Base-by-base conservation (phyloP, 2,329 filamentous ascomycete species). In the Mollisia scopiformis region DNA sequence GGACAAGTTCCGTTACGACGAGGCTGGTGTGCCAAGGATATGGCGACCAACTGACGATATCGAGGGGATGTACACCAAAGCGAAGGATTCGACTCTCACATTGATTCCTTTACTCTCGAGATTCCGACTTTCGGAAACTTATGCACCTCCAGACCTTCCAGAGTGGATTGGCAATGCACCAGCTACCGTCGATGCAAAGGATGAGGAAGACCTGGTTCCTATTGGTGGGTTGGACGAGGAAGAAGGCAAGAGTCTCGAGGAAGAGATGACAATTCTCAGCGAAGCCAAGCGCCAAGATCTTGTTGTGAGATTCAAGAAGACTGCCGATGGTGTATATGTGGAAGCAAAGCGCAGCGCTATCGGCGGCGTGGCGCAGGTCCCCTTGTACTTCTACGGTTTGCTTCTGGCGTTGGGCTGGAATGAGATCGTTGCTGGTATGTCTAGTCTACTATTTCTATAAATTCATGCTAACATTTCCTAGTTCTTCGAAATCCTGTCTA, bases 1-100 rank as follows among this genome's bases (percentile, higher is more conserved):
- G 77, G 95, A 99, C 79, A 97, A 97, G 77, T 99, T 99, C 84
- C 89, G 95, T 66, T 99, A 99, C 71, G 95, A 99, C 71, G 93
- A 97, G 62, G 88, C 88, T 6, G 95, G 95, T 27, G 95, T 99
- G 4, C 95, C 95, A 5, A 86, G 95, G 62, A 97, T 99, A 76
- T 99, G 95, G 95, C 88, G 93, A 25, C 95, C 95, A 1, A 93
- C 89, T 1, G 95, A 99, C 74, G 95, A 99, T 73, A 99, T 99
- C 63, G 95, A 99, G 79, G 93, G 94, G 49, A 81, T 96, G 43
- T 99, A 98, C 77, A 97, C 93, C 35, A 89, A 88, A 65, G 94
- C 95, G 3, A 87, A 94, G 66, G 94, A 98, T 77, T 96, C 92
- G 5, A 99, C 95, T 0, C 83, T 99, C 57, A 90, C 88, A 1